Percentiles rank a stretch among this genome's conserved stretches.
Conservation (phyloP, 495 filamentous ascomycete species). For the Neurospora tetrasperma region DNA sequence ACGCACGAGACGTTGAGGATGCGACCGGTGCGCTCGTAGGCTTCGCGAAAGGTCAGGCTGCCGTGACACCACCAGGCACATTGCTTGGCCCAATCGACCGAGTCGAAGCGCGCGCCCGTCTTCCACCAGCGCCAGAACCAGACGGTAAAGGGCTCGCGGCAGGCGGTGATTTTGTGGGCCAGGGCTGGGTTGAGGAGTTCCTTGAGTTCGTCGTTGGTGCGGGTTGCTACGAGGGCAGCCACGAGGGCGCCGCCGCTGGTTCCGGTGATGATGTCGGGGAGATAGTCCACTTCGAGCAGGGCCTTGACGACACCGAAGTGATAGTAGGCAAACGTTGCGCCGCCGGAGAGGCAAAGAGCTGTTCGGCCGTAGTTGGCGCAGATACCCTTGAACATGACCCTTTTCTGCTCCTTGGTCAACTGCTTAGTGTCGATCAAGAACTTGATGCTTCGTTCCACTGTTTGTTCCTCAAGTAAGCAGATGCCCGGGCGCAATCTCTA, state of each 20-base stretch:
- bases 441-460: conserved; percentile 51
- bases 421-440: conserved; percentile 57
- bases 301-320: conserved; percentile 92
- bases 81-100: conserved; percentile 78
- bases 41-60: conserved; percentile 86
- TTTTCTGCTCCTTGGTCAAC: conserved; percentile 63
- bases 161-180: conserved; percentile 74
- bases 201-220: conserved; percentile 85
- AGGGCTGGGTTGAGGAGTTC: conserved; percentile 76
- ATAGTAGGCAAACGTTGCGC: conserved; percentile 94
- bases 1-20: conserved; percentile 95
- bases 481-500: conserved; percentile 18
- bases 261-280: conserved; percentile 91
- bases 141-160: conserved; percentile 60
- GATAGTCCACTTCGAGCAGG: conserved; percentile 71
- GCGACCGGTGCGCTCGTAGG: conserved; percentile 86
- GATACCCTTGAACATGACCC: conserved; percentile 75
- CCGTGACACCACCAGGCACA: conserved; percentile 84
- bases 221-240: conserved; percentile 75
- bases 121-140: conserved; percentile 82
- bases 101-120: conserved; percentile 90
- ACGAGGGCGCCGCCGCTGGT: conserved; percentile 91
- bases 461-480: background rate
- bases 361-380: conserved; percentile 87
- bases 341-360: conserved; percentile 84